These are phyloP conservation scores for Sporobolomyces roseus DNA, from an alignment of 768 basidiomycete species.

Conservation along the genomic window DNA sequence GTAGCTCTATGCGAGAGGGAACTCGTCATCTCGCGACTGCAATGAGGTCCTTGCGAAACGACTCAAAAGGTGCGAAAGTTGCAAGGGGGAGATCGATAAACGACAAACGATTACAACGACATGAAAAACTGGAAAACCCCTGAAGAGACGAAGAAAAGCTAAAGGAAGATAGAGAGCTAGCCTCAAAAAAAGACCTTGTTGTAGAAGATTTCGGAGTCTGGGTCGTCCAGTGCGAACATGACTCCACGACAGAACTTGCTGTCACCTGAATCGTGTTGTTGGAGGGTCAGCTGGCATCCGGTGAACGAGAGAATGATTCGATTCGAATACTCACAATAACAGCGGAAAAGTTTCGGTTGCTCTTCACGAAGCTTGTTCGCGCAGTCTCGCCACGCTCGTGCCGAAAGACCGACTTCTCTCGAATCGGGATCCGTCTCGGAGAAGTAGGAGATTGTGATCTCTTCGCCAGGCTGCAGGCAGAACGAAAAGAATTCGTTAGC, in stretches of 20 bases:
- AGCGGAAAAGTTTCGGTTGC: neutral
- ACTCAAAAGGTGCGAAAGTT: neutral
- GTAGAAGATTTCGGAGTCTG: neutral
- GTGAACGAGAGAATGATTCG: neutral
- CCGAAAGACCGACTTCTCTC: neutral
- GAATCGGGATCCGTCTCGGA: neutral
- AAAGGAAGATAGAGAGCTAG: too few species aligned
- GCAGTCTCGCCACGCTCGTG: neutral
- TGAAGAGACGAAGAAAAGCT: neutral
- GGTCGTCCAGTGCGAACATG: too few species aligned
- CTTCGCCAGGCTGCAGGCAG: slow-evolving; percentile 30
- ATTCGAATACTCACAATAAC: slow-evolving; percentile 17
- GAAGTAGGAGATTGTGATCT: slow-evolving; percentile 29
- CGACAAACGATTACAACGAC: too few species aligned
- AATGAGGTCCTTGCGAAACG: neutral
- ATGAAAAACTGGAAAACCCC: too few species aligned
- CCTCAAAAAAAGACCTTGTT: too few species aligned
- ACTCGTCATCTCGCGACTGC: slow-evolving; percentile 20
- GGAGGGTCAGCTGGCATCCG: neutral
- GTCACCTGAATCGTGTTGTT: too few species aligned
- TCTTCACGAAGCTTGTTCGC: neutral
- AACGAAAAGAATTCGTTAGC: neutral
- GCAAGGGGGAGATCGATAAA: neutral
- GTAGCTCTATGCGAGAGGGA: slow-evolving; percentile 40
- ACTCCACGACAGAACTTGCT: too few species aligned